Conservation (phyloP, 2,329 filamentous ascomycete species). For the Alternaria sp. region DNA sequence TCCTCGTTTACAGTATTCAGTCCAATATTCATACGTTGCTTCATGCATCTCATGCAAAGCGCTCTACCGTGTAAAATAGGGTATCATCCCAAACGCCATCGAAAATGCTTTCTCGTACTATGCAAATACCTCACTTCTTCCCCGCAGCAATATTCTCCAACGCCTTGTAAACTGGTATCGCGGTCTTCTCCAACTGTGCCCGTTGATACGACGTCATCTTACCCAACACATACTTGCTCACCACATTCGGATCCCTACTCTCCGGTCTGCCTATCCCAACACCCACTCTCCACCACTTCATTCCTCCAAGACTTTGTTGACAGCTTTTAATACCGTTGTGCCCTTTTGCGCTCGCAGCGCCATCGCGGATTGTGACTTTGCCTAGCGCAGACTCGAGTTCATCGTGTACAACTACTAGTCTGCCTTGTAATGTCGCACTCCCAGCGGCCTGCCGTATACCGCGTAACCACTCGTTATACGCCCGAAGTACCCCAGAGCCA, state of each 20-base stretch:
- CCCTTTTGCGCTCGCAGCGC: constrained; percentile 58
- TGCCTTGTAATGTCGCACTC: constrained; percentile 45
- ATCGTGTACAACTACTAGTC: constrained; percentile 84
- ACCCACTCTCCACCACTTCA: constrained; percentile 68
- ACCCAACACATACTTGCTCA: constrained; percentile 79
- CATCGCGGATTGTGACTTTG: constrained; percentile 69
- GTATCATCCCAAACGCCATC: constrained; percentile 25
- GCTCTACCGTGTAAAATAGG: constrained; percentile 9
- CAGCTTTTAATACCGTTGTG: constrained; percentile 59
- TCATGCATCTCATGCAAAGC: constrained; percentile 8
- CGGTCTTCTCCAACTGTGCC: constrained; percentile 58
- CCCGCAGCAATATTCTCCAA: constrained; percentile 61
- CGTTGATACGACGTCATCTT: constrained; percentile 63
- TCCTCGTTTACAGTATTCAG: constrained; percentile 11
- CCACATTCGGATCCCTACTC: constrained; percentile 70
- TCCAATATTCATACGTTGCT: constrained; percentile 19
- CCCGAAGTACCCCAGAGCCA: constrained; percentile 72
- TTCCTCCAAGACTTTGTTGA: constrained; percentile 38
- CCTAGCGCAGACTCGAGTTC: constrained; percentile 81
- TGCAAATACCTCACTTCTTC: constrained; percentile 22
- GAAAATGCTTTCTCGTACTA: constrained; percentile 13
- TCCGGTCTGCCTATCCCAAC: constrained; percentile 87
- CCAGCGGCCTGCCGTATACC: constrained; percentile 19
- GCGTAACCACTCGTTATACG: constrained; percentile 65
- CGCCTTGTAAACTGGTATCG: constrained; percentile 60